phyloP scores from a whole-genome alignment of 805 yeast genomes.

The Hanseniaspora osmophila region DNA sequence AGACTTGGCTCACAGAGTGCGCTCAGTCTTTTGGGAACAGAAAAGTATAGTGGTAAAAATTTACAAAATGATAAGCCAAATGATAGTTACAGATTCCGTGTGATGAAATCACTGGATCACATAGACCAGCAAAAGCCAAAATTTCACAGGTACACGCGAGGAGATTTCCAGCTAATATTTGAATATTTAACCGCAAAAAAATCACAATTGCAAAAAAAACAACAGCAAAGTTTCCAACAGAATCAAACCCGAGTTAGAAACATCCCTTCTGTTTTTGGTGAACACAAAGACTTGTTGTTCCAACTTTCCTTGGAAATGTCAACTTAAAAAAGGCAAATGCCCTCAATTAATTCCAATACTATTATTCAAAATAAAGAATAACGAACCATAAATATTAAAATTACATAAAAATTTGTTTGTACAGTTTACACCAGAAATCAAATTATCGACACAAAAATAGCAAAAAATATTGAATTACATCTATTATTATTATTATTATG shows the following conservation, averaged over 20 bases:
- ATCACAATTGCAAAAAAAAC: too few species aligned
- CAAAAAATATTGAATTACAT: too few species aligned
- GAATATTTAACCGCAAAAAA: not conserved
- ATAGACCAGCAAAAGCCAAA: not conserved
- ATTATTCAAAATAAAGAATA: too few species aligned
- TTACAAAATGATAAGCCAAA: too few species aligned
- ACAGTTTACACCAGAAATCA: too few species aligned
- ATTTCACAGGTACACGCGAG: not conserved
- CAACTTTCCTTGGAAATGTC: not conserved
- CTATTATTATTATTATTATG: conserved; percentile 8
- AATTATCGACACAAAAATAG: too few species aligned
- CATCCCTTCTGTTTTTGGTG: not conserved
- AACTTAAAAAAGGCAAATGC: not conserved
- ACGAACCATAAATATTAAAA: too few species aligned
- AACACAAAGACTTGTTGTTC: not conserved
- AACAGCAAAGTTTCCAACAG: not conserved
- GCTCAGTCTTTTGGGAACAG: too few species aligned
- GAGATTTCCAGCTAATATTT: not conserved
- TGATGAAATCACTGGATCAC: not conserved
- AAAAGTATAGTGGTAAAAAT: too few species aligned
- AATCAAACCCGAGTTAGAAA: not conserved
- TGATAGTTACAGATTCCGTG: not conserved
- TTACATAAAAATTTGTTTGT: too few species aligned
- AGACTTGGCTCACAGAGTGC: too few species aligned
- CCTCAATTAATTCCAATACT: too few species aligned